Percentiles rank a stretch among this genome's conserved stretches.
These are phyloP conservation scores for Panicum hallii DNA, from an alignment of 202 grass and related monocot species.

Conservation along the genomic window DNA sequence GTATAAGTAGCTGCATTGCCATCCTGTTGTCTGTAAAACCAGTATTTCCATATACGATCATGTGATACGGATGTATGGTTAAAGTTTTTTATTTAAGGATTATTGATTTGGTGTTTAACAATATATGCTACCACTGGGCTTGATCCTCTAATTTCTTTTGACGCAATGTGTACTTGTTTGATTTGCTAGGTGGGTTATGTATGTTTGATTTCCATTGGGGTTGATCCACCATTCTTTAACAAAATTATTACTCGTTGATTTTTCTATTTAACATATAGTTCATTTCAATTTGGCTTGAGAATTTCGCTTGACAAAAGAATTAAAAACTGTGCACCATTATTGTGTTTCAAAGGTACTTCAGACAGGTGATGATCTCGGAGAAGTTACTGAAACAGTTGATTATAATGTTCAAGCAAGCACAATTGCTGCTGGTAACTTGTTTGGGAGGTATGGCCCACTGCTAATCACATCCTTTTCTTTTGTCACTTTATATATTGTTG, in stretches of 20 bases:
- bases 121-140: background rate
- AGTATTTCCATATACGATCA: background rate
- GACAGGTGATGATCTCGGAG: conserved; percentile 96
- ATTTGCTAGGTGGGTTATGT: background rate
- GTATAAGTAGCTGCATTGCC: background rate
- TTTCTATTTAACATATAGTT: conserved; percentile 8
- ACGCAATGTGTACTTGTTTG: background rate
- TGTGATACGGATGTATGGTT: background rate
- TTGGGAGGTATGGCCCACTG: conserved; percentile 71
- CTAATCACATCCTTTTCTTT: background rate
- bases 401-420: conserved; percentile 94
- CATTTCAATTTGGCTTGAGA: conserved; percentile 20
- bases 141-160: conserved; percentile 31
- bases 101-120: background rate
- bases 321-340: conserved; percentile 19
- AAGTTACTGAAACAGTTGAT: conserved; percentile 98
- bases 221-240: too few species aligned
- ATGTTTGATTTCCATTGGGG: background rate
- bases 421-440: conserved; percentile 92
- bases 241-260: background rate
- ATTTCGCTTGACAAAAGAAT: conserved; percentile 24
- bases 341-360: conserved; percentile 80
- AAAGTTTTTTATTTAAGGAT: background rate
- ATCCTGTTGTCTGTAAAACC: background rate
- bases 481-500: background rate